Base-by-base conservation (phyloP, 2,329 filamentous ascomycete species). In the Pyricularia grisea region DNA sequence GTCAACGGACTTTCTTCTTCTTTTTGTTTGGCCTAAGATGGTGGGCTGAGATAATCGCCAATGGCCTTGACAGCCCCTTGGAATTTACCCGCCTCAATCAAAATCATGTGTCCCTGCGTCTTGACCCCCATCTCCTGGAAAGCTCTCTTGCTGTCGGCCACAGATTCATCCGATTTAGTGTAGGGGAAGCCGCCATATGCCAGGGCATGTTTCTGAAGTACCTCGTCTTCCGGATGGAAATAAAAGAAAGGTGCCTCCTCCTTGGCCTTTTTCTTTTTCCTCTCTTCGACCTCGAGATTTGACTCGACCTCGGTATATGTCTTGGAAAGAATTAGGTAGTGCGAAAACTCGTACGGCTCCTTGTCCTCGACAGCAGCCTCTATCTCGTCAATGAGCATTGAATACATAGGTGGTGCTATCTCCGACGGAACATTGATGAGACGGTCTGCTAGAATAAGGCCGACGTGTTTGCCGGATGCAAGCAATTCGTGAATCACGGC, bases 391-490 rank as follows among this genome's bases (percentile, higher is more conserved):
- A 92, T 83, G 67, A 99, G 87, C 93, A 97, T 97, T 67, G 86
- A 88, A 85, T 97, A 98, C 88, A 98, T 91, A 4, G 95, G 94
- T 33, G 95, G 94, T 17, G 93, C 88, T 72, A 97, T 89, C 79
- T 98, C 92, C 20, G 92, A 84, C n/a, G 95, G 95, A 84, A 97
- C 94, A 82, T 99, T 99, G 83, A 99, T 93, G 74, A 98, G 84
- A 27, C 94, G 89, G 79, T 99, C 95, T 2, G 93, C 92, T n/a
- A 99, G 84, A 31, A 99, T 86, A 20, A 99, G 82, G 3, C 93
- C 95, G 69, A 97, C 86, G 69, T 93, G 88, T 69, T 85, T 81
- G 25, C 81, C 79, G 17, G 81, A 80, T 6, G 81, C 79, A 70
- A 93, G 78, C n/a, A 92, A 80, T n/a, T 83, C 77, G 0, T 84